Evolutionary conservation across 495 filamentous ascomycete genomes (phyloP).

Genomic region (Cercophora scortea): DNA sequence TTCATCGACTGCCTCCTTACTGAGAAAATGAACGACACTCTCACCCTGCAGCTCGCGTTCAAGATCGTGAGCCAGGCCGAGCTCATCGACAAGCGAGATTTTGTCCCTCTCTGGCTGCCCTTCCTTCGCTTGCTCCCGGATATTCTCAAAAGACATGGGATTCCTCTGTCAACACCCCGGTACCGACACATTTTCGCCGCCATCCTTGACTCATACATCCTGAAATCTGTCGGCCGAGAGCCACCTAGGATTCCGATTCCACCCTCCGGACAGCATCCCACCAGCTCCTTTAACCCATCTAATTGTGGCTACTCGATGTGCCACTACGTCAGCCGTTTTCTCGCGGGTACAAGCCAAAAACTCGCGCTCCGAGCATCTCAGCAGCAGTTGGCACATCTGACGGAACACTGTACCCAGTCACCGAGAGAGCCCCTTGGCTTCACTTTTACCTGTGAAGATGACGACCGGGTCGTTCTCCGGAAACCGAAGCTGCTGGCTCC

Average conservation of each 20-base stretch:
- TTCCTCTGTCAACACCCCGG: conserved; percentile 3
- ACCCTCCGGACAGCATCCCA: not conserved
- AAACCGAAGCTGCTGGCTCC: too few relatives aligned
- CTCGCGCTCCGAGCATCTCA: too few relatives aligned
- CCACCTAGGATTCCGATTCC: not conserved
- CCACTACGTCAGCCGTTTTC: too few relatives aligned
- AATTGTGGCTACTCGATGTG: not conserved
- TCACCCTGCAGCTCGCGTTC: conserved; percentile 5
- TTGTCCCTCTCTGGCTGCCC: conserved; percentile 12
- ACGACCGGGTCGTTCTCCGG: too few relatives aligned
- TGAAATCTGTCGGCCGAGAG: not conserved
- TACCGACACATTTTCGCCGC: conserved; percentile 11
- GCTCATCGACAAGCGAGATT: conserved; percentile 2
- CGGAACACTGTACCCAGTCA: too few relatives aligned
- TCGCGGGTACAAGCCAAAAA: too few relatives aligned
- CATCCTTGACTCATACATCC: conserved; percentile 6
- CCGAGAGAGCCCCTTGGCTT: too few relatives aligned
- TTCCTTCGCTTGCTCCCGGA: conserved; percentile 6
- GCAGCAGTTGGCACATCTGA: too few relatives aligned
- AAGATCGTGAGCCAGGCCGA: conserved; percentile 4
- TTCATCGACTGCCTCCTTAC: conserved; percentile 1
- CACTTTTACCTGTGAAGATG: too few relatives aligned
- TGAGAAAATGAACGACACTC: not conserved
- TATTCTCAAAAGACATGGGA: conserved; percentile 1
- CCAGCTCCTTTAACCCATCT: not conserved